Evolutionary conservation across 352 stramenopile species (phyloP), one percentile per base, ranked within the genome.

Genomic region (Globisporangium nagaii): DNA sequence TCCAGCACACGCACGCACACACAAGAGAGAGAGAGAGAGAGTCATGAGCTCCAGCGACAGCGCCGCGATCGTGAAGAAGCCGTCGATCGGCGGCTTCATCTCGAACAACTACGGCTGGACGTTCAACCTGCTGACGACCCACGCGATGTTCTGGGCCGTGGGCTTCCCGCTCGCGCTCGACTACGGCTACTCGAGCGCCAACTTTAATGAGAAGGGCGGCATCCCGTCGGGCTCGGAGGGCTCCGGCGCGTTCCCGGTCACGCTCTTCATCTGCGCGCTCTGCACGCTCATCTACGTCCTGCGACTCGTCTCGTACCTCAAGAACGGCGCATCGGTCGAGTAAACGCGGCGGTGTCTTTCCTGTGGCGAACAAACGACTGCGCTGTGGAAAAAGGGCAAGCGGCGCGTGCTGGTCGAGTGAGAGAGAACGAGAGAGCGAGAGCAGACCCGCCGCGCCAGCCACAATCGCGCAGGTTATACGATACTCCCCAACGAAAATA

Each of bases 51-150:
- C 42, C 25, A 28, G 7, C 27, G 31, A 53, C 39, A 51, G 10
- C 44, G 8, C 20, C 40, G 30, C 24, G 12, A 5, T 51, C 19
- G 25, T 32, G n/a, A 61, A 54, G 30, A 75, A 62, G 58, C 65
- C 66, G 28, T 73, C 54, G 59, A 63, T 90, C 48, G 30, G 63
- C 36, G 69, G 71, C 63, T 93, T 89, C 52, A 44, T 93, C 46
- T 53, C 37, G 32, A 69, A 86, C 61, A 93, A 91, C 77, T 76
- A 72, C 19, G 84, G 81, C 68, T 91, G 81, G 84, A 90, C 77
- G 12, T 90, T 91, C 75, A 93, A 92, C 63, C 57, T 93, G n/a
- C 62, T 90, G 36, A 77, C 71, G 49, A 92, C 79, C 37, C 80
- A 92, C 47, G 63, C 85, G 31, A 62, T 92, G 74, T 93, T 90